Percentiles rank a stretch among this genome's conserved stretches.
Conservation (phyloP, 1,284 basidiomycete species). For the Ustilago vetiveriae region DNA sequence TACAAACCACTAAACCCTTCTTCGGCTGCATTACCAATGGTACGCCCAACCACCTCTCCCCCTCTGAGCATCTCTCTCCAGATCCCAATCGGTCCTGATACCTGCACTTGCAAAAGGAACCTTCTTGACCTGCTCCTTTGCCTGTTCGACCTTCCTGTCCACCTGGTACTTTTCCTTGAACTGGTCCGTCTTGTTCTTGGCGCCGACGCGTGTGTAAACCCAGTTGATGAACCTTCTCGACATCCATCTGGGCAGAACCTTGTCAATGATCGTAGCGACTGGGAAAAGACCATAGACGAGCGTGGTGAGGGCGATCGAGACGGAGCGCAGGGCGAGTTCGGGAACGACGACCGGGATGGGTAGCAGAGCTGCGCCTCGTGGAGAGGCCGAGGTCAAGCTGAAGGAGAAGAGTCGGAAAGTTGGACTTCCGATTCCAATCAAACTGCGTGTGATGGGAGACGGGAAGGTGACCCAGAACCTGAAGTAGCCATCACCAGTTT, state of each 20-base stretch:
- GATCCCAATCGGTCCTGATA: conserved; percentile 52
- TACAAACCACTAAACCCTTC: too few species aligned
- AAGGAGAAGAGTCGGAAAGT: conserved; percentile 56
- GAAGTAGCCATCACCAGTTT: conserved; percentile 57
- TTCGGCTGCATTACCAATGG: too few species aligned
- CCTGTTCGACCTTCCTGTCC: conserved; percentile 38
- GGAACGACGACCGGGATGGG: conserved; percentile 53
- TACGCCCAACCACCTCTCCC: conserved; percentile 48
- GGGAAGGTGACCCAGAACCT: conserved; percentile 42
- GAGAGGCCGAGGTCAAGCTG: conserved; percentile 53
- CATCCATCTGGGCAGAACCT: conserved; percentile 47
- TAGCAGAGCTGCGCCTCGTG: conserved; percentile 49
- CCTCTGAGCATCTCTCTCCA: conserved; percentile 36
- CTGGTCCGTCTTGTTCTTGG: conserved; percentile 39
- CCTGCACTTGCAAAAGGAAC: conserved; percentile 57
- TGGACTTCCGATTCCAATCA: conserved; percentile 37
- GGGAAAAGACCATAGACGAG: conserved; percentile 55
- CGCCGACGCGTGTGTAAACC: conserved; percentile 49
- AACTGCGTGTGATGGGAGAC: conserved; percentile 13
- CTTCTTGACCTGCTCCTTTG: conserved; percentile 43
- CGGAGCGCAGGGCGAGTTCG: conserved; percentile 50
- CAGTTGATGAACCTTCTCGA: conserved; percentile 40
- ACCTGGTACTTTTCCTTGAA: conserved; percentile 42
- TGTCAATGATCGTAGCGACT: conserved; percentile 50
- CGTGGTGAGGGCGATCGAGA: conserved; percentile 42